Evolutionary conservation across 2,329 filamentous ascomycete species (phyloP).

Genomic region (Cytospora chrysosperma): DNA sequence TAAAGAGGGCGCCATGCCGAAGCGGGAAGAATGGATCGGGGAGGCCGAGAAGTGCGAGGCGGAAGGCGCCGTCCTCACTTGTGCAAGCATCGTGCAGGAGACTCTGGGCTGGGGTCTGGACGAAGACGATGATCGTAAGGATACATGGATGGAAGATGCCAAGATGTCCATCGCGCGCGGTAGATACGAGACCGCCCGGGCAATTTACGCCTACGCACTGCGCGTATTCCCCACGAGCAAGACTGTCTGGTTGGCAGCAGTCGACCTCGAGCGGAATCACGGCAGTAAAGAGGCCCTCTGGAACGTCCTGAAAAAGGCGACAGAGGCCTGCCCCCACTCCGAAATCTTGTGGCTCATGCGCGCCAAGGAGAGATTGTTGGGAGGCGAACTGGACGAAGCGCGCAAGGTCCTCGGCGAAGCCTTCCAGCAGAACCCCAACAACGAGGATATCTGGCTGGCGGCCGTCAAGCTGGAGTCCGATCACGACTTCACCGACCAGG

Average conservation of each 20-base stretch:
- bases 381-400: slow-evolving; percentile 83
- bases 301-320: slow-evolving; percentile 85
- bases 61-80: slow-evolving; percentile 84
- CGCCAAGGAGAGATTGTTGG: slow-evolving; percentile 90
- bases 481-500: slow-evolving; percentile 77
- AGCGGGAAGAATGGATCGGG: slow-evolving; percentile 93
- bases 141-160: slow-evolving; percentile 94
- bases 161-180: slow-evolving; percentile 77
- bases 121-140: slow-evolving; percentile 93
- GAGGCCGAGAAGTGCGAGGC: slow-evolving; percentile 95
- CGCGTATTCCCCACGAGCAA: slow-evolving; percentile 86
- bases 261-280: slow-evolving; percentile 87
- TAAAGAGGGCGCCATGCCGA: slow-evolving; percentile 92
- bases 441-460: slow-evolving; percentile 96
- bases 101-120: slow-evolving; percentile 92
- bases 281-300: slow-evolving; percentile 80
- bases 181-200: slow-evolving; percentile 84
- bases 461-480: slow-evolving; percentile 96
- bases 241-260: slow-evolving; percentile 85
- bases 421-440: slow-evolving; percentile 93
- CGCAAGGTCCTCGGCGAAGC: slow-evolving; percentile 81
- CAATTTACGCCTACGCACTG: slow-evolving; percentile 89
- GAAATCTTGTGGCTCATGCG: slow-evolving; percentile 95
- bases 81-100: slow-evolving; percentile 84
- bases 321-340: slow-evolving; percentile 87